Base-by-base conservation (phyloP, 179 eudicot species). In the Corrigiola litoralis region DNA sequence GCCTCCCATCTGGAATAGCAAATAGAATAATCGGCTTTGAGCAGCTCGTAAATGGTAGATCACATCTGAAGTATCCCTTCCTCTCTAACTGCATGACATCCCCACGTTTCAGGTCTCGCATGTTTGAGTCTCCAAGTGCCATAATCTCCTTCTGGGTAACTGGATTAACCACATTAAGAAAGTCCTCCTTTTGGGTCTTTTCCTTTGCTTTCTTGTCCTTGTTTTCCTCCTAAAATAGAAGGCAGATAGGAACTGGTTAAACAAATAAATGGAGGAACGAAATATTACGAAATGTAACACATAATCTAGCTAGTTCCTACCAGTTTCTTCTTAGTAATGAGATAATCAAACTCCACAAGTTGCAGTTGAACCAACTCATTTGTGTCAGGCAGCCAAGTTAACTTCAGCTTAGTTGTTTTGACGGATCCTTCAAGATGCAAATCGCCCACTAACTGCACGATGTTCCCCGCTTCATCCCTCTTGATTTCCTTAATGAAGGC, bases 341-440 rank as follows among this genome's bases (percentile, higher is more conserved):
- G 78, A 77, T 85, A 87, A 59, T 79, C 88, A 54, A 87, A 87
- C 51, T 87, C 87, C 75, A 87, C 74, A 60, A 85, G 63, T 25
- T 72, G n/a, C n/a, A n/a, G n/a, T n/a, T n/a, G n/a, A 34, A 87
- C 84, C 28, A 87, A 81, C 47, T 87, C 95, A 56, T 34, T 66
- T 4, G 67, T 75, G 23, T 87, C 85, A 13, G 90, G 71, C 42
- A 87, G 75, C 95, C 88, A 85, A 12, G 95, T 87, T 61, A 87
- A 86, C 82, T 87, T 87, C 82, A 87, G 71, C 73, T 87, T 87
- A 34, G 95, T 87, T 60, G 85, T 75, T 77, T 88, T 88, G 12
- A 86, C 89, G 25, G 87, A 84, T 50, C 96, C 96, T 77, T 77
- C 84, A 51, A 81, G 92, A 76, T 88, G 72, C 81, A 88, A 79